phyloP scores from a whole-genome alignment of 2,329 filamentous ascomycete genomes.

The Coniochaeta ligniaria region DNA sequence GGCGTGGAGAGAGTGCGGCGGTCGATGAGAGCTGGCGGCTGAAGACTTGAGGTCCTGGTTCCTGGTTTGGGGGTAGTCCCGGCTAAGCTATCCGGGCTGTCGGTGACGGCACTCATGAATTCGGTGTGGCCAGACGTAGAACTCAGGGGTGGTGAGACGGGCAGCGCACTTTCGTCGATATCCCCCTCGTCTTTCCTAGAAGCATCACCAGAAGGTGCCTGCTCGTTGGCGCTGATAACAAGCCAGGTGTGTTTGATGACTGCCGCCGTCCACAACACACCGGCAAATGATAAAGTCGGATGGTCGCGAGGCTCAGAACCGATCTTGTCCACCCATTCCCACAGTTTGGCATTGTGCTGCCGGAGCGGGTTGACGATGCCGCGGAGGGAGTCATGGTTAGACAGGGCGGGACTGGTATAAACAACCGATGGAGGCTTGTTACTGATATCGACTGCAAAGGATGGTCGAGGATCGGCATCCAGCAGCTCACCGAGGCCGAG shows the following conservation, averaged over 20 bases:
- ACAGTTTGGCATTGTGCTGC: constrained; percentile 15
- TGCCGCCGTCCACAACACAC: constrained; percentile 23
- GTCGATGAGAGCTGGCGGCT: constrained; percentile 3
- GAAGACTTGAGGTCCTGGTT: background rate
- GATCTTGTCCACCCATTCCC: constrained; percentile 19
- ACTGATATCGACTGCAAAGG: constrained; percentile 17
- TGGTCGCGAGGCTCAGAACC: constrained; percentile 3
- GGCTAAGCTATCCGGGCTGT: background rate
- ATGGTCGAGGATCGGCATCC: constrained; percentile 28
- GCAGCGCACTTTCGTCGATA: no score
- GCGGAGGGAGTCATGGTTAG: constrained; percentile 12
- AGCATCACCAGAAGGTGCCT: constrained; percentile 6
- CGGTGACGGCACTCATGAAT: background rate
- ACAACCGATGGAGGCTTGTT: constrained; percentile 17
- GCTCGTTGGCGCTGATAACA: constrained; percentile 25
- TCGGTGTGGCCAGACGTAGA: background rate
- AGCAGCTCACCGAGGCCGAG: constrained; percentile 29
- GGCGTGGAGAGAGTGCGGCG: constrained; percentile 10
- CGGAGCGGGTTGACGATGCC: constrained; percentile 13
- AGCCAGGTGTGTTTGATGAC: constrained; percentile 22
- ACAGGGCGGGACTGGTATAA: constrained; percentile 21
- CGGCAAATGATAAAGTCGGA: constrained; percentile 18
- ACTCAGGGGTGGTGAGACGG: background rate
- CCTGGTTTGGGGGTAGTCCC: constrained; percentile 3
- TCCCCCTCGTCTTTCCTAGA: background rate